A percentile compares a stretch with the other conserved stretches of the same genome.
phyloP scores from a whole-genome alignment of 2,329 filamentous ascomycete genomes.

The Sporothrix brunneoviolacea region DNA sequence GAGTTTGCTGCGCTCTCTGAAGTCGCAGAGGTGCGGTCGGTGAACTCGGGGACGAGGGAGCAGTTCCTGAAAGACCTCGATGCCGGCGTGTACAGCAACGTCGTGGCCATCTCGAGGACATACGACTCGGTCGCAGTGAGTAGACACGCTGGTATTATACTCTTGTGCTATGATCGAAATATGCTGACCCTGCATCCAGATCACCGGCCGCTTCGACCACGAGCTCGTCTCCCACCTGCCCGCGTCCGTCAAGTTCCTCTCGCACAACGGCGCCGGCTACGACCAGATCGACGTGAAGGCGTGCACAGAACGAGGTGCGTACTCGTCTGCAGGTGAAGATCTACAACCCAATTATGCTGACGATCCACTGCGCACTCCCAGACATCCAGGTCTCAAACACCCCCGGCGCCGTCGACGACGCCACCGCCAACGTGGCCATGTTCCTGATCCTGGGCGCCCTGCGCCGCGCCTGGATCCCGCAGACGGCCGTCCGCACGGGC shows the following conservation, averaged over 20 bases:
- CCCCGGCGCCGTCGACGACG: conserved; percentile 60
- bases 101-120: conserved; percentile 8
- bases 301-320: conserved; percentile 44
- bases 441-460: conserved; percentile 66
- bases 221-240: conserved; percentile 5
- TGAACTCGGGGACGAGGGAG: conserved; percentile 2
- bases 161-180: neutral
- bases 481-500: neutral
- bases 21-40: conserved; percentile 1
- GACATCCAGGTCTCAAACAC: conserved; percentile 59
- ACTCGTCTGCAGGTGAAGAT: too few relatives aligned
- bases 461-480: conserved; percentile 50
- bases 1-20: conserved; percentile 1
- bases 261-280: conserved; percentile 43
- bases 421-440: conserved; percentile 64
- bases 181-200: neutral
- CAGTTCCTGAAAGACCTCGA: conserved; percentile 6
- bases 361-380: neutral
- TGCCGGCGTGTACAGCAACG: conserved; percentile 2
- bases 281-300: conserved; percentile 62
- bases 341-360: too few relatives aligned
- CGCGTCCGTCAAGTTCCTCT: conserved; percentile 24
- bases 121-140: neutral
- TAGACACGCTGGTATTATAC: too few relatives aligned
- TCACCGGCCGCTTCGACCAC: conserved; percentile 5